phyloP scores from a whole-genome alignment of 306 rosid genomes.

The Trifolium fragiferum region DNA sequence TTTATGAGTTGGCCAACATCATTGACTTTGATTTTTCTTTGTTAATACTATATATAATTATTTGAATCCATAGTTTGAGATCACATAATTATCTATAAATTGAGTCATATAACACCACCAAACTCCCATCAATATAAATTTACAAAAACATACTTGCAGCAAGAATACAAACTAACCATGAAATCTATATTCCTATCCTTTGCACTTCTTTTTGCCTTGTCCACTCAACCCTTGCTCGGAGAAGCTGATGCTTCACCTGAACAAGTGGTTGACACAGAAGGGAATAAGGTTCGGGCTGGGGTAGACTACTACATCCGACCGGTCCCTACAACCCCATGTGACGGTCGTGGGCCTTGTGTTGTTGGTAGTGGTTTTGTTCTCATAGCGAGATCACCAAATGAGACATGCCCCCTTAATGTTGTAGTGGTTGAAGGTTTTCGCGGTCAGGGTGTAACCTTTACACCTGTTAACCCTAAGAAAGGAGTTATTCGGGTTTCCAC shows the following conservation, averaged over 20 bases:
- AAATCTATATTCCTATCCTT: neutral
- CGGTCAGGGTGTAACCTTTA: slow-evolving; percentile 47
- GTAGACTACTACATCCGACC: slow-evolving; percentile 52
- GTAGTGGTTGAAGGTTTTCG: slow-evolving; percentile 56
- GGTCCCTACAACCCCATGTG: slow-evolving; percentile 47
- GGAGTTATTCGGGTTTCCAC: slow-evolving; percentile 51
- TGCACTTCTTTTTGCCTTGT: slow-evolving; percentile 31
- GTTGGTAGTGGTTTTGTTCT: slow-evolving; percentile 60
- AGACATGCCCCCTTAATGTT: slow-evolving; percentile 58
- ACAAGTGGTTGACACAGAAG: slow-evolving; percentile 51
- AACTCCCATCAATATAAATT: neutral
- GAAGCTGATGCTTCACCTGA: slow-evolving; percentile 35
- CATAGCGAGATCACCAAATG: slow-evolving; percentile 38
- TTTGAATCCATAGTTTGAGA: slow-evolving; percentile 20
- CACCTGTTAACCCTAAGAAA: slow-evolving; percentile 46
- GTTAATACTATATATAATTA: neutral
- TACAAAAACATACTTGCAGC: neutral
- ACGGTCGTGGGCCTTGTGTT: slow-evolving; percentile 47
- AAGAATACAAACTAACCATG: slow-evolving; percentile 6
- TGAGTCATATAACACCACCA: neutral
- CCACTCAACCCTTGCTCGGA: slow-evolving; percentile 1
- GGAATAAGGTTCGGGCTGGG: slow-evolving; percentile 39
- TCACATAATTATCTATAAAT: slow-evolving; percentile 25
- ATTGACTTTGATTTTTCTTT: slow-evolving; percentile 30
- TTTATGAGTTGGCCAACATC: slow-evolving; percentile 22